These are phyloP conservation scores for Sugiyamaella xylanicola DNA, from an alignment of 1,139 yeast species.

Conservation along the genomic window DNA sequence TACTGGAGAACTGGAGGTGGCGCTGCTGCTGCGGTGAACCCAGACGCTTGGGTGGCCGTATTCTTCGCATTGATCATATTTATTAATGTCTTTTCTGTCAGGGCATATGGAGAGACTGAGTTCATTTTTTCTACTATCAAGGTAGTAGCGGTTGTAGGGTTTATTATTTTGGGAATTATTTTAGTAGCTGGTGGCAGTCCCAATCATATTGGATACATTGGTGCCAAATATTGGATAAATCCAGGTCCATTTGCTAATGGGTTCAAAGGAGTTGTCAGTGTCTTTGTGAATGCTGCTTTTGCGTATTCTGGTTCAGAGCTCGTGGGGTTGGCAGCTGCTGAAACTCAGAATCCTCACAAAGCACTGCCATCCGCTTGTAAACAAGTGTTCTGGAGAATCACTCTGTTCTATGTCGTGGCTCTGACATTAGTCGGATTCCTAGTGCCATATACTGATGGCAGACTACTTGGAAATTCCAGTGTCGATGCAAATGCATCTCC, in stretches of 20 bases:
- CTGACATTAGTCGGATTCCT: conserved; percentile 63
- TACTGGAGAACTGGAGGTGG: conserved; percentile 68
- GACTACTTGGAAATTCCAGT: conserved; percentile 50
- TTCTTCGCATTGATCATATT: conserved; percentile 58
- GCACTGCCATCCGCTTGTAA: conserved; percentile 71
- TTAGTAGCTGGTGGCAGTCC: conserved; percentile 73
- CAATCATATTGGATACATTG: conserved; percentile 59
- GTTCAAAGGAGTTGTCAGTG: conserved; percentile 79
- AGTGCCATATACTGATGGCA: conserved; percentile 62
- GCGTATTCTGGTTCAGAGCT: conserved; percentile 84
- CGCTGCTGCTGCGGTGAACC: conserved; percentile 48
- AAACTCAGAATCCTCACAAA: conserved; percentile 58
- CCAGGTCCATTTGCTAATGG: conserved; percentile 62
- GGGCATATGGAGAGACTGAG: conserved; percentile 79
- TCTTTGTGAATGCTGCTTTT: conserved; percentile 85
- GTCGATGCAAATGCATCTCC: conserved; percentile 67
- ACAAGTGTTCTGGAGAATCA: conserved; percentile 74
- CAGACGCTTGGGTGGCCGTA: conserved; percentile 67
- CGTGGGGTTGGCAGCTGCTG: conserved; percentile 75
- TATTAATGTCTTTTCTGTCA: conserved; percentile 71
- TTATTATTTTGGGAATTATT: conserved; percentile 63
- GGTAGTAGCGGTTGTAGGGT: conserved; percentile 64
- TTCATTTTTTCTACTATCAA: conserved; percentile 63
- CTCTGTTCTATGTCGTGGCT: conserved; percentile 63
- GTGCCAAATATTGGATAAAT: conserved; percentile 58